These are phyloP conservation scores for Hymenoscyphus salicellus DNA, from an alignment of 2,329 filamentous ascomycete genomes.

Conservation along the genomic window DNA sequence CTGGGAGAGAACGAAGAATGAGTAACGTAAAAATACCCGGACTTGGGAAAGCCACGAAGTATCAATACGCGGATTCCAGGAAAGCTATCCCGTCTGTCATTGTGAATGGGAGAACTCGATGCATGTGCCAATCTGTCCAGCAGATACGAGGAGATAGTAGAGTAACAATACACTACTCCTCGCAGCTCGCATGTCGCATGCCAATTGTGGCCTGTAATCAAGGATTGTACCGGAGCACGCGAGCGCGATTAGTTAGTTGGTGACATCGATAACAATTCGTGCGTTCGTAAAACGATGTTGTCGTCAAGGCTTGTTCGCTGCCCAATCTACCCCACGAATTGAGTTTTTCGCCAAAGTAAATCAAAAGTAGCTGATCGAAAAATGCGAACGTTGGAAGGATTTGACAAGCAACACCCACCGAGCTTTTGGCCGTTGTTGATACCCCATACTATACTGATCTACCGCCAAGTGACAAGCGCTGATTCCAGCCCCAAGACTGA, in stretches of 20 bases:
- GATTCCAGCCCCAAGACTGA: not conserved
- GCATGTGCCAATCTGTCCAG: not conserved
- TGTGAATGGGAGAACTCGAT: not conserved
- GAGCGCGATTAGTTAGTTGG: not conserved
- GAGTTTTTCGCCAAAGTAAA: not conserved
- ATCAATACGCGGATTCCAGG: not conserved
- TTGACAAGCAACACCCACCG: not conserved
- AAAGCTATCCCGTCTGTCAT: not conserved
- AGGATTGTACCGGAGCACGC: not conserved
- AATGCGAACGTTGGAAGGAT: not conserved
- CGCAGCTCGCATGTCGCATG: not conserved
- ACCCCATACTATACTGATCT: not conserved
- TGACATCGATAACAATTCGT: not conserved
- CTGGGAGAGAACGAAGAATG: not conserved
- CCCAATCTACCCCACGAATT: not conserved
- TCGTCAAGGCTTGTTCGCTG: not conserved
- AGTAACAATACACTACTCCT: not conserved
- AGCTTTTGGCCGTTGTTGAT: not conserved
- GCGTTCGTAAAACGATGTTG: not conserved
- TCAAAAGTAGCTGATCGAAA: not conserved
- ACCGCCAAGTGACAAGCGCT: not conserved
- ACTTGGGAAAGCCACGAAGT: not conserved
- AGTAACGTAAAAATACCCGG: not conserved
- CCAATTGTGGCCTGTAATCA: not conserved
- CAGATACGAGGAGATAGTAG: constrained; percentile 1